Conservation (phyloP, 768 basidiomycete genomes). For the Boletus pseudo-olivaceus region DNA sequence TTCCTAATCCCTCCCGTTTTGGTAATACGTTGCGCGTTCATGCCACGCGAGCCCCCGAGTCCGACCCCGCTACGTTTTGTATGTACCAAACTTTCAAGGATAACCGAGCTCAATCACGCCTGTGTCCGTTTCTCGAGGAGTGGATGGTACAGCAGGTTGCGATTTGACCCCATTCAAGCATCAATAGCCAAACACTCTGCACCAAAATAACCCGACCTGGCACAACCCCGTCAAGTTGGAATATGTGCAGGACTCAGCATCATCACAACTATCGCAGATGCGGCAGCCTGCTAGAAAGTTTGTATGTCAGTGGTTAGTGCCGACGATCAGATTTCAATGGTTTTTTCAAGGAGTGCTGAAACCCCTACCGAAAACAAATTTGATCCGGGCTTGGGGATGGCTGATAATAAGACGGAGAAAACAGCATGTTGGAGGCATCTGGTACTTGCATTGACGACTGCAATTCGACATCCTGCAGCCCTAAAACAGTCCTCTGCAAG, state of each 20-base stretch:
- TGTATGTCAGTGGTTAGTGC: too few species aligned
- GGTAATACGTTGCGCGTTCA: background rate
- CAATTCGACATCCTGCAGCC: too few species aligned
- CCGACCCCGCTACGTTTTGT: background rate
- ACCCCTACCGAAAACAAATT: too few species aligned
- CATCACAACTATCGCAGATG: background rate
- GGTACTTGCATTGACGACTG: too few species aligned
- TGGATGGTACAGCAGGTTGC: background rate
- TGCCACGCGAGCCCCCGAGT: too few species aligned
- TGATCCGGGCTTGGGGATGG: too few species aligned
- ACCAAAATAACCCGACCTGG: background rate
- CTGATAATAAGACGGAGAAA: too few species aligned
- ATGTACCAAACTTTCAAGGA: background rate
- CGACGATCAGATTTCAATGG: too few species aligned
- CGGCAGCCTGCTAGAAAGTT: background rate
- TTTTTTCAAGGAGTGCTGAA: too few species aligned
- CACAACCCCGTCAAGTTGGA: too few species aligned
- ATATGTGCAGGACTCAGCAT: background rate
- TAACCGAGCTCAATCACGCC: background rate
- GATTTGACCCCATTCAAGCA: background rate
- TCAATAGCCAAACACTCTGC: background rate
- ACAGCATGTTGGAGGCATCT: too few species aligned
- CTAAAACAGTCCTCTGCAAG: too few species aligned
- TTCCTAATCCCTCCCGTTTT: conserved; percentile 10
- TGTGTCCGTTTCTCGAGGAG: background rate